Evolutionary conservation across 768 basidiomycete genomes (phyloP).

Genomic region (Pleurotus platypus): DNA sequence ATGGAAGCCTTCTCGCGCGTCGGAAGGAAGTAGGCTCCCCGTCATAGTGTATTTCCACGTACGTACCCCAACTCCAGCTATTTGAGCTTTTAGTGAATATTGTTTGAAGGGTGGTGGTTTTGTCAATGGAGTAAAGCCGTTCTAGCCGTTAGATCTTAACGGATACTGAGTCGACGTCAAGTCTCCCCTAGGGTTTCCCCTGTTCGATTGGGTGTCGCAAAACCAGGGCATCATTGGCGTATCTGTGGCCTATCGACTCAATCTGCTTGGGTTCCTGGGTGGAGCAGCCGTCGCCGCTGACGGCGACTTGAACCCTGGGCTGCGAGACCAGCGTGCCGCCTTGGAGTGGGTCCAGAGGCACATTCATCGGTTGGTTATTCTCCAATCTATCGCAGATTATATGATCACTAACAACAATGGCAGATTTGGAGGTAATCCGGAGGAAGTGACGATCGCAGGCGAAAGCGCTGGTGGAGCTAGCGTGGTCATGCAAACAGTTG

Average conservation of each 20-base stretch:
- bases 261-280: slow-evolving; percentile 27
- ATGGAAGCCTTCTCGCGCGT: slow-evolving; percentile 38
- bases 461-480: slow-evolving; percentile 43
- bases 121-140: slow-evolving; percentile 24
- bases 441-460: slow-evolving; percentile 28
- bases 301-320: slow-evolving; percentile 34
- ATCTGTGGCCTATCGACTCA: slow-evolving; percentile 27
- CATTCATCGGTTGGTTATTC: slow-evolving; percentile 15
- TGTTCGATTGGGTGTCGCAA: slow-evolving; percentile 45
- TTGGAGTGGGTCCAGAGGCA: slow-evolving; percentile 37
- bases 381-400: background rate
- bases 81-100: background rate
- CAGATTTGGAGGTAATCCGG: slow-evolving; percentile 30
- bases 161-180: slow-evolving; percentile 9
- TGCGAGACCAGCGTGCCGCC: slow-evolving; percentile 36
- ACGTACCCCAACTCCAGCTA: background rate
- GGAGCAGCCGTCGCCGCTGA: slow-evolving; percentile 27
- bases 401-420: background rate
- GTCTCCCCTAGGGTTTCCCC: slow-evolving; percentile 44
- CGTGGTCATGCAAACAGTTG: slow-evolving; percentile 40
- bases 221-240: slow-evolving; percentile 30
- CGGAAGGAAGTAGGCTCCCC: slow-evolving; percentile 30
- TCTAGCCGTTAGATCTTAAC: no score
- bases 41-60: slow-evolving; percentile 43
- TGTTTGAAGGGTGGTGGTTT: slow-evolving; percentile 38